These are phyloP conservation scores for Colletotrichum nymphaeae DNA, from an alignment of 2,329 filamentous ascomycete genomes.

Conservation along the genomic window DNA sequence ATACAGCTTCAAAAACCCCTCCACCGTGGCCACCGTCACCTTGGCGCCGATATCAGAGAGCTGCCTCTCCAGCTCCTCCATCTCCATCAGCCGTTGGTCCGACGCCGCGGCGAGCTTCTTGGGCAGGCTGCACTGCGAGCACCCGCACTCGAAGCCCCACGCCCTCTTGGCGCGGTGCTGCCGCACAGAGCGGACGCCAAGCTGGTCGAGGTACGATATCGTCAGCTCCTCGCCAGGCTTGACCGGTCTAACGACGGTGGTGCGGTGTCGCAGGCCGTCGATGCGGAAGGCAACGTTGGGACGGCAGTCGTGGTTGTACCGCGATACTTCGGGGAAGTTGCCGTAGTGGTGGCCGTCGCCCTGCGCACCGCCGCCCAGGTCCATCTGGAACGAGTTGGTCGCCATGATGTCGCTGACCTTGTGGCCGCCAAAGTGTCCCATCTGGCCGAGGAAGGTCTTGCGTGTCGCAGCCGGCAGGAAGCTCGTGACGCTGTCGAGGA, in stretches of 20 bases:
- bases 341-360: conserved; percentile 34
- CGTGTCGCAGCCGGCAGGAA: conserved; percentile 23
- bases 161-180: conserved; percentile 41
- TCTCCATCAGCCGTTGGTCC: conserved; percentile 51
- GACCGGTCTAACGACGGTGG: conserved; percentile 52
- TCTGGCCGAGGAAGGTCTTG: conserved; percentile 27
- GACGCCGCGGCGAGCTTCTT: conserved; percentile 43
- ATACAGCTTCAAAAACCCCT: conserved; percentile 51
- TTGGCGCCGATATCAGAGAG: conserved; percentile 36
- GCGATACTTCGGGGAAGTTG: conserved; percentile 40
- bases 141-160: conserved; percentile 56
- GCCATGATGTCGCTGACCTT: conserved; percentile 34
- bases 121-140: conserved; percentile 48
- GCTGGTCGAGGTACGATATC: conserved; percentile 54
- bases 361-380: conserved; percentile 27
- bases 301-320: conserved; percentile 59
- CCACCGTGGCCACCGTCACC: conserved; percentile 47
- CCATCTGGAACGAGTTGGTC: conserved; percentile 38
- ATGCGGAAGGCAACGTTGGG: conserved; percentile 57
- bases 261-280: conserved; percentile 50
- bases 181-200: conserved; percentile 41
- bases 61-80: conserved; percentile 41
- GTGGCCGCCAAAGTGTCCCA: conserved; percentile 33
- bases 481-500: conserved; percentile 21
- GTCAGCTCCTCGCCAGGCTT: conserved; percentile 55